Evolutionary conservation across 371 early-diverging fungal species (phyloP).

Genomic region (Lichtheimia corymbifera): DNA sequence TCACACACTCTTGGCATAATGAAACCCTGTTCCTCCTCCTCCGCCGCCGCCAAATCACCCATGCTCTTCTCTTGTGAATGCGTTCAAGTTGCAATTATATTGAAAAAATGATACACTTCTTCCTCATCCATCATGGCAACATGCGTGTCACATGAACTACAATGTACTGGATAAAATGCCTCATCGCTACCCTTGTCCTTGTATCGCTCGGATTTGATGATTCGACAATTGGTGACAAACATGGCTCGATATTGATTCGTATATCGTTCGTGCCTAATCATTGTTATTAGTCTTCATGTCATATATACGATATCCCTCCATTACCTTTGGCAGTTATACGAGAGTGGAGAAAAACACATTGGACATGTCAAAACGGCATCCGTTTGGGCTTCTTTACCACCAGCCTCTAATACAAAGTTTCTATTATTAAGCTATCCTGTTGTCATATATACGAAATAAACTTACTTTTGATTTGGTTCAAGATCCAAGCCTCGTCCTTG

Average conservation of each 20-base stretch:
- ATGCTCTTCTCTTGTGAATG: background rate
- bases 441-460: background rate
- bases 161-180: conserved; percentile 58
- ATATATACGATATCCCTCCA: background rate
- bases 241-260: conserved; percentile 71
- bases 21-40: no score
- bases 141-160: conserved; percentile 63
- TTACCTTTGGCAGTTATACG: conserved; percentile 71
- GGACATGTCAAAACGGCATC: conserved; percentile 72
- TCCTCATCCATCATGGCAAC: conserved; percentile 69
- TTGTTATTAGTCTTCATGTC: background rate
- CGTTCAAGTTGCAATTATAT: conserved; percentile 51
- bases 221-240: conserved; percentile 67
- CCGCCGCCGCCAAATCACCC: background rate
- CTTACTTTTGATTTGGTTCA: conserved; percentile 51
- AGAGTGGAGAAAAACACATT: conserved; percentile 64
- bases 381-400: conserved; percentile 31
- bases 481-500: conserved; percentile 59
- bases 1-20: background rate
- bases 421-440: background rate
- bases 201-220: conserved; percentile 40
- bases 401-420: background rate
- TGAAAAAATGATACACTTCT: conserved; percentile 74
- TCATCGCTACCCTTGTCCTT: conserved; percentile 26
- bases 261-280: conserved; percentile 58